Conservation (phyloP, 345 rosid genomes). For the Firmiana major region DNA sequence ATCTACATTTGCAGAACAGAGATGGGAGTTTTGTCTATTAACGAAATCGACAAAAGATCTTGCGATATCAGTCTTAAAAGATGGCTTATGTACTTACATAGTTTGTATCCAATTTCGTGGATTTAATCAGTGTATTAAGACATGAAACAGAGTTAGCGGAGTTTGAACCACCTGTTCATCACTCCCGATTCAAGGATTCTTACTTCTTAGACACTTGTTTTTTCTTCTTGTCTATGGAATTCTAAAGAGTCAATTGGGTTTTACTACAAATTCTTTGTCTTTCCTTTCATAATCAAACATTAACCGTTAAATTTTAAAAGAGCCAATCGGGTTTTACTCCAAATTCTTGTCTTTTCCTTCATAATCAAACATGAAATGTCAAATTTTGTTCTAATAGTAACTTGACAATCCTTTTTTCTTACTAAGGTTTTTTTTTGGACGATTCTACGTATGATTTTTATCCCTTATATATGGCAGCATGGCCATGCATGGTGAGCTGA, state of each 20-base stretch:
- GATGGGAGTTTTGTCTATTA: constrained; percentile 21
- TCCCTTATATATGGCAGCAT: neutral
- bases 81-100: neutral
- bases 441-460: neutral
- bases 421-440: neutral
- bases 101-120: neutral
- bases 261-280: neutral
- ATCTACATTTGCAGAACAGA: neutral
- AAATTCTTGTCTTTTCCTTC: neutral
- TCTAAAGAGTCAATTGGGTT: too few species aligned
- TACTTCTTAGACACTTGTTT: neutral
- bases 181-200: neutral
- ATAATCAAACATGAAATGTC: too few species aligned
- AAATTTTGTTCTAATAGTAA: neutral
- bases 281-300: too few species aligned
- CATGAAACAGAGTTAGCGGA: constrained; percentile 1
- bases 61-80: neutral
- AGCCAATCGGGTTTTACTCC: neutral
- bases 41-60: constrained; percentile 27
- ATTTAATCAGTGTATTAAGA: constrained; percentile 6
- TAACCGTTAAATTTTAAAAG: too few species aligned
- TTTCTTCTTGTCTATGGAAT: too few species aligned
- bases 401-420: neutral
- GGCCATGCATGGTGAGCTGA: neutral
- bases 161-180: neutral